Base-by-base conservation (phyloP, 2,329 filamentous ascomycete species). In the Raffaelea arxii region DNA sequence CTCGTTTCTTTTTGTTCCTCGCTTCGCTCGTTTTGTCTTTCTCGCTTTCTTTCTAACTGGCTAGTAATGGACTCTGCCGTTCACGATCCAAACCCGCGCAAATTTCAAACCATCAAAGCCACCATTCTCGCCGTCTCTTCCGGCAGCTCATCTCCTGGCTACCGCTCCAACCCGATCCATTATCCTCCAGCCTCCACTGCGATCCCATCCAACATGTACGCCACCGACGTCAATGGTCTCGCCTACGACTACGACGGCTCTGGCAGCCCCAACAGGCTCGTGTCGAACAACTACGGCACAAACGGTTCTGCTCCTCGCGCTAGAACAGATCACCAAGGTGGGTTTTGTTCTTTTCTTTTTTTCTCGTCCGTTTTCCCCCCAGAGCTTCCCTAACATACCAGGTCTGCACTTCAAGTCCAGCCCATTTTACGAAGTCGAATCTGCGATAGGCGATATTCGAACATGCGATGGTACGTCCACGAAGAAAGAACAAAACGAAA, bases 371-470 rank as follows among this genome's bases (percentile, higher is more conserved):
- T n/a, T n/a, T n/a, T n/a, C n/a, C n/a, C n/a, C n/a, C n/a, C n/a
- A n/a, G n/a, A n/a, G n/a, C n/a, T n/a, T n/a, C 32, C 16, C 32
- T 36, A 7, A 6, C 16, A 36, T 30, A n/a, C 27, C 14, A 55
- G 55, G 50, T 32, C 57, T 63, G 11, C 49, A 61, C 11, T 74
- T 72, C 67, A 91, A 86, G 58, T 63, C 79, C 4, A 95, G 88
- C 57, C 91, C 92, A 0, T 98, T 96, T 63, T 96, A 91, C 59
- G 77, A 77, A 11, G 71, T 91, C 25, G 61, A 81, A 40, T 70
- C 78, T 46, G 73, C 78, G 24, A 64, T 96, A 6, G 78, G 86
- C 5, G 67, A 72, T 7, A 68, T 82, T 18, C 73, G 78, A 37
- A 75, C 79, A 46, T 86, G 89, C 53, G 86, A 91, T 62, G 75